Percentiles rank a stretch among this genome's conserved stretches.
Conservation (phyloP, 192 early-diverging fungal genomes). For the Coemansia sp. region DNA sequence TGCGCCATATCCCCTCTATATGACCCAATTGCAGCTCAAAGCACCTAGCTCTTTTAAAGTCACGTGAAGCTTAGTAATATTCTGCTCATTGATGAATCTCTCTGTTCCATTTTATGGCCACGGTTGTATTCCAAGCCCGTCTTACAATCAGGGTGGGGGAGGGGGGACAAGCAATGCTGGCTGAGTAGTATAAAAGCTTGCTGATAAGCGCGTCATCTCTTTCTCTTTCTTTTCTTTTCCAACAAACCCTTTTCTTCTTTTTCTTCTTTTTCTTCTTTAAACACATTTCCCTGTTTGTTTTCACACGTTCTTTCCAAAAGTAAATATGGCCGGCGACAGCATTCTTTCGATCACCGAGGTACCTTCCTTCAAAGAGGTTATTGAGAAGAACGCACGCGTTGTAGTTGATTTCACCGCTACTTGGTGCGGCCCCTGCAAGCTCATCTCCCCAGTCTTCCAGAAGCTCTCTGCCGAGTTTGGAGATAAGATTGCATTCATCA, state of each 20-base stretch:
- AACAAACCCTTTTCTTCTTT: neutral
- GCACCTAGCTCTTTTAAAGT: neutral
- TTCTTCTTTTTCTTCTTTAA: neutral
- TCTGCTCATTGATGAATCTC: too few species aligned
- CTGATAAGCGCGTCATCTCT: neutral
- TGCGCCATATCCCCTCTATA: neutral
- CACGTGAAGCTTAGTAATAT: too few species aligned
- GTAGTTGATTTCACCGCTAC: constrained; percentile 74
- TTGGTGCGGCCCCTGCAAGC: constrained; percentile 88
- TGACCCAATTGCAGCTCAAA: neutral
- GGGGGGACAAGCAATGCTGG: too few species aligned
- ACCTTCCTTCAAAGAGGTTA: constrained; percentile 14
- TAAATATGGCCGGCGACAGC: neutral
- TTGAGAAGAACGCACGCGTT: constrained; percentile 45
- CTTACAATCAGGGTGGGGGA: too few species aligned
- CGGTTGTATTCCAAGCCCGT: too few species aligned
- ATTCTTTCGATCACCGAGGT: constrained; percentile 2
- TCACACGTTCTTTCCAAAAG: neutral
- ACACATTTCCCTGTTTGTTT: neutral
- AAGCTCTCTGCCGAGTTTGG: constrained; percentile 55
- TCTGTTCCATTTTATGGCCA: too few species aligned
- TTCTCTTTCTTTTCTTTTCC: neutral
- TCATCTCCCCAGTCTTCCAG: constrained; percentile 65
- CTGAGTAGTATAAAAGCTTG: neutral
- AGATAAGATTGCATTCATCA: constrained; percentile 65